phyloP scores from a whole-genome alignment of 140 eudicot species.

The Flaveria floridana region DNA sequence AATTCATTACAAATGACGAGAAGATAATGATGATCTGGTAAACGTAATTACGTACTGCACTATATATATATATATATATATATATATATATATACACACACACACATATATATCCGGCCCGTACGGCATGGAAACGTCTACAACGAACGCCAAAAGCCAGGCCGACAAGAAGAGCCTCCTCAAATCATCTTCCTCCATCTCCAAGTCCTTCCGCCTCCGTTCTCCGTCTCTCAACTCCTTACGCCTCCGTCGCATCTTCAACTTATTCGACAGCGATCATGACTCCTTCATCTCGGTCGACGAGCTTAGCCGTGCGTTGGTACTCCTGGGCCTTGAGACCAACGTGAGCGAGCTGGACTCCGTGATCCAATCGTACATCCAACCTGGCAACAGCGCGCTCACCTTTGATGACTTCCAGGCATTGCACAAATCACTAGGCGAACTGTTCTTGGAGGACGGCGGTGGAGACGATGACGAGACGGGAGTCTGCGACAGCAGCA shows the following conservation, averaged over 20 bases:
- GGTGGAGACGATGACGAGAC: slow-evolving; percentile 20
- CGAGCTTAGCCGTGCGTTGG: slow-evolving; percentile 57
- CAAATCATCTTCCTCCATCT: slow-evolving; percentile 35
- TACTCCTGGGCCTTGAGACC: slow-evolving; percentile 52
- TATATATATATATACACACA: too few species aligned
- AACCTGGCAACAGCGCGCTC: slow-evolving; percentile 51
- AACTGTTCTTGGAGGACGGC: slow-evolving; percentile 42
- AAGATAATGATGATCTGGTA: slow-evolving; percentile 6
- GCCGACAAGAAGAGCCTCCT: slow-evolving; percentile 28
- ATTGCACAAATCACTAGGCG: slow-evolving; percentile 50
- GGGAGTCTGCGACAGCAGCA: slow-evolving; percentile 7
- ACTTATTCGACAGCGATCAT: slow-evolving; percentile 56
- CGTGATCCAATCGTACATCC: slow-evolving; percentile 42
- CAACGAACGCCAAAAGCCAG: neutral
- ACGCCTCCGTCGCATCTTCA: slow-evolving; percentile 68
- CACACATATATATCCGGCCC: too few species aligned
- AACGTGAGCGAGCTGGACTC: slow-evolving; percentile 40
- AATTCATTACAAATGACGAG: slow-evolving; percentile 12
- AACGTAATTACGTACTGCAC: too few species aligned
- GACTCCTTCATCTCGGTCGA: slow-evolving; percentile 54
- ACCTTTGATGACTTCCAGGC: slow-evolving; percentile 57
- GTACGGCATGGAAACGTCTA: slow-evolving; percentile 18
- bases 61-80: too few species aligned
- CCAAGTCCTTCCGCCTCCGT: slow-evolving; percentile 60
- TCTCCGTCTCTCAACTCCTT: slow-evolving; percentile 61